Percentiles rank a stretch among this genome's conserved stretches.
These are phyloP conservation scores for Amorphotheca resinae DNA, from an alignment of 495 filamentous ascomycete species.

Conservation along the genomic window DNA sequence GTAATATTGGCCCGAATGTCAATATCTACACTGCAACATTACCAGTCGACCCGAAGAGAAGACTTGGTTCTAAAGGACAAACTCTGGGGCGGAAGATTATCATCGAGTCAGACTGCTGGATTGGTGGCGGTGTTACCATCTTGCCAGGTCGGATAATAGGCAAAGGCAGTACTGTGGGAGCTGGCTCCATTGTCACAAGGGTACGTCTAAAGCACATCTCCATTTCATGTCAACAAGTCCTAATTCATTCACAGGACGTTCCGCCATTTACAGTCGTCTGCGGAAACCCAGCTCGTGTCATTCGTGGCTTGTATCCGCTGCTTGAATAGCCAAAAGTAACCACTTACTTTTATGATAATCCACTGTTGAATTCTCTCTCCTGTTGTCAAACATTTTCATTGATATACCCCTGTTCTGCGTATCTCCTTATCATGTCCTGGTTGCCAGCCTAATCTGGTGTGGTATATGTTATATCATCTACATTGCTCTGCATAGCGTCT, in stretches of 20 bases:
- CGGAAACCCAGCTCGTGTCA: conserved; percentile 50
- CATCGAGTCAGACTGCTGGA: conserved; percentile 83
- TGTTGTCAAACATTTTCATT: not conserved
- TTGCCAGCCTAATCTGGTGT: not conserved
- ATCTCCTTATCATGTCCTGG: not conserved
- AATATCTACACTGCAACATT: conserved; percentile 70
- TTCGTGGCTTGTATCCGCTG: conserved; percentile 35
- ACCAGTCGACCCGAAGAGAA: conserved; percentile 60
- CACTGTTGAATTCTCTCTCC: not conserved
- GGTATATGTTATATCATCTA: not conserved
- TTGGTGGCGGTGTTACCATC: conserved; percentile 77
- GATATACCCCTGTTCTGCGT: not conserved
- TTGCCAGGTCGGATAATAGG: conserved; percentile 73
- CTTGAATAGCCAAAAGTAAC: conserved; percentile 5
- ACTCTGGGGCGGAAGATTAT: conserved; percentile 59
- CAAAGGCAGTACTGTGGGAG: conserved; percentile 65
- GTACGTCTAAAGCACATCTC: conserved; percentile 32
- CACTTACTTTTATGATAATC: not conserved
- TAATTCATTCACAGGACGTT: conserved; percentile 35
- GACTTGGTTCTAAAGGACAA: conserved; percentile 61
- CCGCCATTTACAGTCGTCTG: conserved; percentile 47
- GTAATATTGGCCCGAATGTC: conserved; percentile 76
- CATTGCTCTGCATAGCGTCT: not conserved
- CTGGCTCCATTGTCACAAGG: conserved; percentile 80
- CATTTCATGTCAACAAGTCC: not conserved